Evolutionary conservation across 768 basidiomycete genomes (phyloP), one percentile per base, ranked within the genome.

Genomic region (Mycena amicta): DNA sequence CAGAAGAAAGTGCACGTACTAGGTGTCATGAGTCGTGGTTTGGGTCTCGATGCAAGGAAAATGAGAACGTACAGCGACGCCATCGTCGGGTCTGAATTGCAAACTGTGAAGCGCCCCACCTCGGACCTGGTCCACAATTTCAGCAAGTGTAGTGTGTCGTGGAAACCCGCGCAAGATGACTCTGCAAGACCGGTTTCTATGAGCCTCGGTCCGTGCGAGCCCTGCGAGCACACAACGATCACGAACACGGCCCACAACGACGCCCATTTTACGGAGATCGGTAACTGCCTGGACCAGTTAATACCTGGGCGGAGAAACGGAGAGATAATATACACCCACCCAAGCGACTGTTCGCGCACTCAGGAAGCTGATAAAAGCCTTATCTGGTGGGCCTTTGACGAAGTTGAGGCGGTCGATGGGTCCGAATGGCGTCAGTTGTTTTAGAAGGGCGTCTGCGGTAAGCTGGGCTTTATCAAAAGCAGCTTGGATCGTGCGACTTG

Each of bases 31-130:
- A 37, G 50, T 61, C 39, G 47, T 11, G 11, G 5, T 23, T 8
- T 13, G 27, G 29, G 1, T 33, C 22, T 15, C 12, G 22, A 6
- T 6, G 25, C 6, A 30, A 33, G 37, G 29, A 26, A 4, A 5
- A 43, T 3, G 13, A 39, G 4, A 22, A 58, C 61, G n/a, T 49
- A 62, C 61, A 4, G 56, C 56, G 15, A 55, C 33, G 37, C 45
- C 53, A 5, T 28, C 30, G 23, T 39, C 25, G 3, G 61, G 56
- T 22, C n/a, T 2, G 8, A 40, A 31, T 8, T 15, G 23, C 13
- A 62, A 50, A 41, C 33, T 40, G 13, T 58, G 26, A 5, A 62
- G n/a, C 11, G 40, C n/a, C 11, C 61, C 61, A 16, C 56, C 61
- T 51, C 61, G 47, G 27, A 62, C 55, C 15, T 39, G 27, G 56